Evolutionary conservation across 169 alveolate genomes (phyloP), one percentile per base, ranked within the genome.

Genomic region (Plasmodium berghei): DNA sequence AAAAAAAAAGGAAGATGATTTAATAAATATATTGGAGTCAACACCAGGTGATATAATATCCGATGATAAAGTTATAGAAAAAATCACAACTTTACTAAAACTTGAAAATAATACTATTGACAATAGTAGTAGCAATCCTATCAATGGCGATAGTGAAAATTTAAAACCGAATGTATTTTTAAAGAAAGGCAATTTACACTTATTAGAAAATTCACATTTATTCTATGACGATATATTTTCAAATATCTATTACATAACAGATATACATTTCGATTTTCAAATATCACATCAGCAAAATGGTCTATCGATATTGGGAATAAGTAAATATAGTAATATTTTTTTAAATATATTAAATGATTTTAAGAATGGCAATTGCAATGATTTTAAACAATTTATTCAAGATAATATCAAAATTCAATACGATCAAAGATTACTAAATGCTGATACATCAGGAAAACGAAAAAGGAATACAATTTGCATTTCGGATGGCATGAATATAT

Each of bases 381-480:
- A 55, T 56, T 26, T 83, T 22, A 83, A 67, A 83, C 40, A 67
- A 55, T n/a, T 83, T 16, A 83, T 83, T 55, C 67, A 83, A 12
- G 85, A 83, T n/a, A 40, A 42, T 83, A 83, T 83, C 20, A 67
- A 66, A 83, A 72, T 83, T 28, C 63, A 55, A 66, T 83, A 48
- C 59, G 90, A 83, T 55, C 66, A 42, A 54, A 83, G 90, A 67
- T 45, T 83, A 54, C 9, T 83, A 42, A 59, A 83, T 18, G 85
- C 90, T 40, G 67, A 71, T 16, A 58, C 75, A 40, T 83, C 90
- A 10, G 90, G 90, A 62, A 83, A 83, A 48, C 66, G 85, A 18
- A 83, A 83, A 62, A 83, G 62, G 69, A 83, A 83, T 45, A 58
- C 90, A 26, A 69, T 83, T 28, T 83, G 20, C 42, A 72, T 83